phyloP scores from a whole-genome alignment of 1,139 yeast genomes.

The Yamadazyma triangularis region DNA sequence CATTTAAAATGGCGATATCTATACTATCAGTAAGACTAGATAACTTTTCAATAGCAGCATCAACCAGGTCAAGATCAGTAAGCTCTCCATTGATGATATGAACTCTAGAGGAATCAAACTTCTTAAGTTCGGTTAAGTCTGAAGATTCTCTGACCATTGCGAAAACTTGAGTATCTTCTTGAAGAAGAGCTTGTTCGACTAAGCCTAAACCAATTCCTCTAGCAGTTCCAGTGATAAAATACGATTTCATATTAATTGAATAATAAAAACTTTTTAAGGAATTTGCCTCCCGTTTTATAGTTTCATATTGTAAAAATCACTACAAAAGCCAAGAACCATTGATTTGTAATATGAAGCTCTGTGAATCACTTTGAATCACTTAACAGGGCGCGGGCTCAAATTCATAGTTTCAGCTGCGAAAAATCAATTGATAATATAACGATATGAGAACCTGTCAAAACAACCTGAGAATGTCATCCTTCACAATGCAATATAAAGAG shows the following conservation, averaged over 20 bases:
- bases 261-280: no score
- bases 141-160: constrained; percentile 5
- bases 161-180: constrained; percentile 18
- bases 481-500: no score
- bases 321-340: no score
- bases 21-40: constrained; percentile 8
- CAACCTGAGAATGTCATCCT: no score
- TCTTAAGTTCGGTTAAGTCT: constrained; percentile 2
- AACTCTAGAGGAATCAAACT: constrained; percentile 1
- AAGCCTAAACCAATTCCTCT: constrained; percentile 15
- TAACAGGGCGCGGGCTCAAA: no score
- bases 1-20: constrained; percentile 13
- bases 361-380: no score
- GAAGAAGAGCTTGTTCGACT: constrained; percentile 9
- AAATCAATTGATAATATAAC: no score
- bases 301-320: no score
- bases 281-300: no score
- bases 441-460: no score
- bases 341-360: no score
- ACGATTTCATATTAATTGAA: constrained; percentile 3
- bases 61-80: constrained; percentile 1
- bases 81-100: constrained; percentile 4
- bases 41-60: constrained; percentile 9
- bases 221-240: constrained; percentile 13
- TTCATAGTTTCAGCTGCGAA: no score